These are phyloP conservation scores for Heritiera fomes DNA, from an alignment of 345 rosid species.

Conservation along the genomic window DNA sequence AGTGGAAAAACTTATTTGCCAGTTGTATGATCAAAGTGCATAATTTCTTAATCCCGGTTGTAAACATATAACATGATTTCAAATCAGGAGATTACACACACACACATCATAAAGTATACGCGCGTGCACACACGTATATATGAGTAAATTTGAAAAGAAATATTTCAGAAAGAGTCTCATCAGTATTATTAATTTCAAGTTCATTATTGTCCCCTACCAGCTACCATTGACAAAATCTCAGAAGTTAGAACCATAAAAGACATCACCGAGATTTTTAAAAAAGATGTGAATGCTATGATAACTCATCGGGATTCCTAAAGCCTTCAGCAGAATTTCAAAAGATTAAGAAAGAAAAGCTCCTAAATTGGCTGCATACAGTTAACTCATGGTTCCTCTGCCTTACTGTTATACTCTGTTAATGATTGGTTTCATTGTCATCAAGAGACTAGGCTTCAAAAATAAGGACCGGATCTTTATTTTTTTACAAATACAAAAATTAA, in stretches of 20 bases:
- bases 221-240: neutral
- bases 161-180: neutral
- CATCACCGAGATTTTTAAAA: neutral
- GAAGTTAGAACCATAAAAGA: neutral
- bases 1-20: neutral
- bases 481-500: neutral
- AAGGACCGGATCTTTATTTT: neutral
- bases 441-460: neutral
- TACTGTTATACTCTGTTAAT: neutral
- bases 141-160: neutral
- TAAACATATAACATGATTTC: neutral
- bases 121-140: no score
- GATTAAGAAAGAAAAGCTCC: neutral
- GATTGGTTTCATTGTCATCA: neutral
- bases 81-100: neutral
- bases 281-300: neutral
- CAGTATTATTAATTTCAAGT: neutral
- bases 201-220: neutral
- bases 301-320: neutral
- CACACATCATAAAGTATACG: no score
- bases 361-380: neutral
- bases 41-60: neutral
- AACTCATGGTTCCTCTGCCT: neutral
- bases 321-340: neutral
- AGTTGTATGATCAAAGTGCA: neutral